phyloP scores from a whole-genome alignment of 2,329 filamentous ascomycete species.

The Fusarium subglutinans region DNA sequence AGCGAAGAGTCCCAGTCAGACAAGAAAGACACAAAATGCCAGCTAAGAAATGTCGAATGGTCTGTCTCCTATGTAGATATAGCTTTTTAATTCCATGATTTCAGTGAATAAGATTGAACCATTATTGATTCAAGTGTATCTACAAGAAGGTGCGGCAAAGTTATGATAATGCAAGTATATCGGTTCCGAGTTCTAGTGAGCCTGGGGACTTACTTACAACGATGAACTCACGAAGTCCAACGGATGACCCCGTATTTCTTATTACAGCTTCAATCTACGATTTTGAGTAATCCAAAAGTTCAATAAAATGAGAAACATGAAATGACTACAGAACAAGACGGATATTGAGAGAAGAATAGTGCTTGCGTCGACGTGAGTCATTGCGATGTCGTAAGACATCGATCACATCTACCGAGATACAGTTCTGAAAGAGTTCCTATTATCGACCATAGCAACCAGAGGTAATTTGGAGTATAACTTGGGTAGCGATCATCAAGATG shows the following conservation, averaged over 20 bases:
- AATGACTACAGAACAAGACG: background rate
- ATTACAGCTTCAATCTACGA: fast-evolving
- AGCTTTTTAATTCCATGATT: background rate
- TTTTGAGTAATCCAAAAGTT: background rate
- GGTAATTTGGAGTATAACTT: background rate
- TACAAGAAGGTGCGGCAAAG: too few species aligned
- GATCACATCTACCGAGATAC: background rate
- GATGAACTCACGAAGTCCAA: background rate
- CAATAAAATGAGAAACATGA: too few species aligned
- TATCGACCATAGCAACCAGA: too few species aligned
- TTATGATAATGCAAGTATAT: background rate
- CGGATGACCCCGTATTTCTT: background rate
- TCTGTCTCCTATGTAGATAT: background rate
- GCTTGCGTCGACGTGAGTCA: background rate
- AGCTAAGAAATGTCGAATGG: background rate
- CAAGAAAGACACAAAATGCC: background rate
- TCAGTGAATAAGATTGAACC: fast-evolving
- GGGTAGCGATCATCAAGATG: background rate
- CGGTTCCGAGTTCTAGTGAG: background rate
- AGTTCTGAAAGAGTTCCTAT: fast-evolving
- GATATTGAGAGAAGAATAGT: background rate
- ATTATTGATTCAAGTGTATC: fast-evolving
- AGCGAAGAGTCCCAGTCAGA: too few species aligned
- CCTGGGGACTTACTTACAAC: background rate
- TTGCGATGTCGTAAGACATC: background rate